Conservation (phyloP, 225 moss, liverwort and hornwort genomes). For the Polytrichum commune region DNA sequence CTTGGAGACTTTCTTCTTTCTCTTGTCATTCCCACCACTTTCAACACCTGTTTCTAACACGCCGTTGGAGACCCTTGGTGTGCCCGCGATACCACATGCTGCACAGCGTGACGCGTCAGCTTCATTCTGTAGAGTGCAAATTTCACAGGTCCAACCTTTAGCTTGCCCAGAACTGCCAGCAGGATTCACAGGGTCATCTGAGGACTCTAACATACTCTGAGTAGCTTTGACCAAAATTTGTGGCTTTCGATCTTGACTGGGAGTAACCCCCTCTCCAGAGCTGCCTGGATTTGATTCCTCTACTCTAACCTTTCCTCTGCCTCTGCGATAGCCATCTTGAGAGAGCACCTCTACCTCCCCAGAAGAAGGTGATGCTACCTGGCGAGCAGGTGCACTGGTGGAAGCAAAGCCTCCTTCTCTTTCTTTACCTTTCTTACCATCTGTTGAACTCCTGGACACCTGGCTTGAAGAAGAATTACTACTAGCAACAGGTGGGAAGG, state of each 20-base stretch:
- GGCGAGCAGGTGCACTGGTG: conserved; percentile 18
- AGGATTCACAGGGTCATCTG: conserved; percentile 15
- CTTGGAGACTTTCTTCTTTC: conserved; percentile 83
- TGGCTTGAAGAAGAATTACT: conserved; percentile 37
- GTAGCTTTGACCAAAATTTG: conserved; percentile 79
- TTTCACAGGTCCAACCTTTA: conserved; percentile 52
- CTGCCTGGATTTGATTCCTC: conserved; percentile 22
- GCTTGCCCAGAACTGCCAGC: conserved; percentile 16
- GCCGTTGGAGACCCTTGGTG: conserved; percentile 24
- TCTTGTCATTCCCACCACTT: conserved; percentile 50
- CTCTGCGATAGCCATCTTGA: conserved; percentile 79
- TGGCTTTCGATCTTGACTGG: conserved; percentile 47
- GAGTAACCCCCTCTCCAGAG: conserved; percentile 33
- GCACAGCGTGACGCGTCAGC: conserved; percentile 37
- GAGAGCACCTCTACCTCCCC: conserved; percentile 70
- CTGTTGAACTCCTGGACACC: conserved; percentile 16
- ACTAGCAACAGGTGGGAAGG: conserved; percentile 56
- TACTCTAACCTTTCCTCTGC: conserved; percentile 59
- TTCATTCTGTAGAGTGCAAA: conserved; percentile 61
- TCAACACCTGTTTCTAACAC: conserved; percentile 43
- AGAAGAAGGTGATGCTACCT: not conserved
- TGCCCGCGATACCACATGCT: conserved; percentile 49
- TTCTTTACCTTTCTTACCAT: conserved; percentile 29
- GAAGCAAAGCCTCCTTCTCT: conserved; percentile 28
- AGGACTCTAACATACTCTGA: conserved; percentile 23